Percentiles rank a stretch among this genome's conserved stretches.
Conservation (phyloP, 495 filamentous ascomycete genomes). For the Penicillium verhagenii region DNA sequence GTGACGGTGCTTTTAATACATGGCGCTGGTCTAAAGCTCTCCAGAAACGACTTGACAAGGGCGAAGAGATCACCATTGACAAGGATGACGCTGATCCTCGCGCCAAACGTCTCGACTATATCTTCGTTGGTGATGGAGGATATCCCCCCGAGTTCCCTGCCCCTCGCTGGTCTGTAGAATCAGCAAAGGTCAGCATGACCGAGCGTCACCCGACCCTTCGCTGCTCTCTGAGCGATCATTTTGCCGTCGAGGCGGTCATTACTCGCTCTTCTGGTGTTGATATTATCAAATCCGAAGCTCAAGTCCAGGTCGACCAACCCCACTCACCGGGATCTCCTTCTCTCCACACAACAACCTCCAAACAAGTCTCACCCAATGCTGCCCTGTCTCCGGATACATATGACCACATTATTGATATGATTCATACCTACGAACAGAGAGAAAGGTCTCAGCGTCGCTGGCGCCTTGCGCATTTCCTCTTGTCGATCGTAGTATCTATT, state of each 20-base stretch:
- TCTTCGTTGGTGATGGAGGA: constrained; percentile 64
- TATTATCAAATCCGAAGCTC: not conserved
- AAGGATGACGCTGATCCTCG: constrained; percentile 61
- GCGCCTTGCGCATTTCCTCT: constrained; percentile 70
- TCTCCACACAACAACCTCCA: constrained; percentile 19
- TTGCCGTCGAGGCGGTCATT: constrained; percentile 62
- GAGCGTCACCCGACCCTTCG: constrained; percentile 74
- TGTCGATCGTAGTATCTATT: constrained; percentile 61
- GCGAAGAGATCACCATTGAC: constrained; percentile 54
- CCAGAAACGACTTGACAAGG: constrained; percentile 57
- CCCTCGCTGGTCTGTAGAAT: constrained; percentile 63
- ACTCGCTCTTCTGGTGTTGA: constrained; percentile 17
- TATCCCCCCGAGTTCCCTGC: constrained; percentile 32
- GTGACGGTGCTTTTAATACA: constrained; percentile 82
- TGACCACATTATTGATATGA: constrained; percentile 68
- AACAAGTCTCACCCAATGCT: constrained; percentile 24
- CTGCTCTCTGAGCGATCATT: constrained; percentile 91
- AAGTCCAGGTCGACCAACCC: not conserved
- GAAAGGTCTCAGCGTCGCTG: constrained; percentile 67
- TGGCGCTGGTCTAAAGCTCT: constrained; percentile 82
- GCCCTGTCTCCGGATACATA: constrained; percentile 57
- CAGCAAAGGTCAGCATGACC: constrained; percentile 74
- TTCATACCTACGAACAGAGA: constrained; percentile 61
- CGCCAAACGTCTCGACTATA: constrained; percentile 91
- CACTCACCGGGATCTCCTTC: constrained; percentile 7